Evolutionary conservation across 1,139 yeast species (phyloP).

Genomic region (Candida smagusa): DNA sequence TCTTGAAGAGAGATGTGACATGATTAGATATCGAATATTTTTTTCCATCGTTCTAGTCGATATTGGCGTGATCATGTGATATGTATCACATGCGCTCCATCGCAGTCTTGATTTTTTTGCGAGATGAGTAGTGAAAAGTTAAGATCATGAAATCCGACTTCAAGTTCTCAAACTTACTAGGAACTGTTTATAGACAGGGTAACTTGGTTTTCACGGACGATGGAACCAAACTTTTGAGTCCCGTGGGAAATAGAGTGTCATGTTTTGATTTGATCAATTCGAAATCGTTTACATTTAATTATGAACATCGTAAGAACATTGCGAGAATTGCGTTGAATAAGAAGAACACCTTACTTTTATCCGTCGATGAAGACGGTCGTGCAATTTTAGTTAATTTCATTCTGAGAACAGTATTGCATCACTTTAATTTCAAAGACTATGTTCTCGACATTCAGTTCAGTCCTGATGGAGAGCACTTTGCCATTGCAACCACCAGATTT

Average conservation of each 20-base stretch:
- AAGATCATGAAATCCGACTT: constrained; percentile 44
- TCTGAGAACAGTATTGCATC: constrained; percentile 86
- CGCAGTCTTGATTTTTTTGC: constrained; percentile 3
- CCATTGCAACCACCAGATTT: constrained; percentile 78
- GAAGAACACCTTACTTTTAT: constrained; percentile 75
- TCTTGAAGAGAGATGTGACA: constrained; percentile 41
- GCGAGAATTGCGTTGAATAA: constrained; percentile 76
- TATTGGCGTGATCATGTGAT: not conserved
- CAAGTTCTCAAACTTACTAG: constrained; percentile 79
- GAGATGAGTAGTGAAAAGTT: not conserved
- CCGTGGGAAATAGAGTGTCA: constrained; percentile 91
- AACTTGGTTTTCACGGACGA: constrained; percentile 84
- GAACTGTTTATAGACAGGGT: constrained; percentile 93
- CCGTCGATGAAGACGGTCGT: constrained; percentile 90
- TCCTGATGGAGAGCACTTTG: constrained; percentile 86
- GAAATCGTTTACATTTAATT: constrained; percentile 83
- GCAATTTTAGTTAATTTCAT: constrained; percentile 86
- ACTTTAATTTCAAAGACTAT: constrained; percentile 83
- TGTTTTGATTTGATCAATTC: constrained; percentile 84
- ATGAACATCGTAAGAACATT: constrained; percentile 88
- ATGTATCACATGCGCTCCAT: not conserved
- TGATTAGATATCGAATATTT: not conserved
- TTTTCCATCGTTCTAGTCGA: not conserved
- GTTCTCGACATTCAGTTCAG: constrained; percentile 78
- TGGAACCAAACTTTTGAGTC: constrained; percentile 79